Evolutionary conservation across 192 early-diverging fungal genomes (phyloP), one percentile per base, ranked within the genome.

Genomic region (Backusella tuberculispora): DNA sequence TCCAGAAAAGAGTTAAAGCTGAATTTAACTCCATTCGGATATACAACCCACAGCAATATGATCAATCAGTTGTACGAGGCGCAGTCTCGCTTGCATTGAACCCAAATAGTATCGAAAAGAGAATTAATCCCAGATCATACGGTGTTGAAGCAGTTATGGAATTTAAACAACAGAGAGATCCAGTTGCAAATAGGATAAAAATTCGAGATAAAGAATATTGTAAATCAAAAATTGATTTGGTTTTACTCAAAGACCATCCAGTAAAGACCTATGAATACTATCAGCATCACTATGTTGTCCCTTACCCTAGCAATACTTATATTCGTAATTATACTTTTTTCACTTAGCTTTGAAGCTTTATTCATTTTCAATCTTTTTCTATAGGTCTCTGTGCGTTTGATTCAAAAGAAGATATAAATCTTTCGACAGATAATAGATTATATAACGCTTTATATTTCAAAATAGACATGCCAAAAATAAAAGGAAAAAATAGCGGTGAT

Each of bases 31-130:
- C 43, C 13, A 26, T 60, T 60, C 53, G 26, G 26, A 6, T 86
- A 38, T 75, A 71, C 26, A 71, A 76, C 6, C 85, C 87, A 19
- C 75, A 77, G 50, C 75, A 76, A 48, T 78, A 80, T n/a, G 84
- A 84, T 17, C 63, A 83, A 24, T 83, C 86, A 17, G 82, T 88
- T 48, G 78, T 84, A 12, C 83, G 82, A 66, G 87, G 87, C 7
- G 87, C 87, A 19, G 83, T 88, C 37, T 76, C 71, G 24, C 81
- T 82, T 17, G 83, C 78, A 2, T 13, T 84, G 29, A 73, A 79
- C 21, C 82, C 82, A 24, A 63, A 70, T 37, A 75, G n/a, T 40
- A 72, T 72, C 40, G 56, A 50, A 19, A 50, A 43, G 41, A 37
- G 71, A 56, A 63, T 63, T 4, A 60, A 26, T 15, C 48, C 50